Evolutionary conservation across 148 eudicot species (phyloP).

Genomic region (Cornus florida): DNA sequence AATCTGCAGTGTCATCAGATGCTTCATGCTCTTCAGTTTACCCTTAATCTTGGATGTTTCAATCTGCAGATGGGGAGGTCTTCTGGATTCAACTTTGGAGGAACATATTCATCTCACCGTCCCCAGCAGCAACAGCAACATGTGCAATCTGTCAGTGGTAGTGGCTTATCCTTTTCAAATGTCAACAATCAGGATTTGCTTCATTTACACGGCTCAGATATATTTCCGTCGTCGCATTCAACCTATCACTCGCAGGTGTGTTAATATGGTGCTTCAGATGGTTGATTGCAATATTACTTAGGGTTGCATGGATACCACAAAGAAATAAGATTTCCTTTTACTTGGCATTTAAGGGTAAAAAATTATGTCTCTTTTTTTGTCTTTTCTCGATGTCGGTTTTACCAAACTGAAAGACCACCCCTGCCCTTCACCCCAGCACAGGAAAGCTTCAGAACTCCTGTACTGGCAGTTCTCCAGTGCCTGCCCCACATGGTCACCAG

Average conservation of each 20-base stretch:
- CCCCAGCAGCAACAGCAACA: slow-evolving; percentile 83
- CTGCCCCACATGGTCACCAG: background rate
- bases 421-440: background rate
- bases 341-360: background rate
- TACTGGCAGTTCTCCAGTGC: background rate
- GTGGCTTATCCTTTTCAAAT: slow-evolving; percentile 45
- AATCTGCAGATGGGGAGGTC: slow-evolving; percentile 84
- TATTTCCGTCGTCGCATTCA: slow-evolving; percentile 55
- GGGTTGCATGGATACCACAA: background rate
- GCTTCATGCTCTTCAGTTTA: background rate
- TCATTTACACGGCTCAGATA: slow-evolving; percentile 55
- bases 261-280: background rate
- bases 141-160: slow-evolving; percentile 58
- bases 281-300: background rate
- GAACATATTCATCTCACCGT: slow-evolving; percentile 75
- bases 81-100: slow-evolving; percentile 85
- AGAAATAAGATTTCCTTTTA: too few species aligned
- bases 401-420: background rate
- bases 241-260: slow-evolving; percentile 53
- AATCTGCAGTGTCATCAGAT: background rate
- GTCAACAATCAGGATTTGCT: slow-evolving; percentile 52
- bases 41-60: background rate
- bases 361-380: background rate
- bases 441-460: background rate
- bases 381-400: background rate